Evolutionary conservation across 2,329 filamentous ascomycete genomes (phyloP).

Genomic region (Arthroderma sp.): DNA sequence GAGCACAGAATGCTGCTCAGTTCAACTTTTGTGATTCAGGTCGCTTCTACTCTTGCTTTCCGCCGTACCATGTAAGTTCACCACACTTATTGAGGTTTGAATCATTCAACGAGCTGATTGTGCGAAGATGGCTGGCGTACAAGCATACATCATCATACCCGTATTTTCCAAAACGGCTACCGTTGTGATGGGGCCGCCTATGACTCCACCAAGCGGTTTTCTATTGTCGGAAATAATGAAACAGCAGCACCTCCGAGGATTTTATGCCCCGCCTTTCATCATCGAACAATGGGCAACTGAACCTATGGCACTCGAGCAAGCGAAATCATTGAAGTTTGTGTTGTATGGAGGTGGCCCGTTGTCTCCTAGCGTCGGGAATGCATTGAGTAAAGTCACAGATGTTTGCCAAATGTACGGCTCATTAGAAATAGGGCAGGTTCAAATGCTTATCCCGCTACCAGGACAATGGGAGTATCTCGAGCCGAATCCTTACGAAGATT

Average conservation of each 20-base stretch:
- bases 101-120: not conserved
- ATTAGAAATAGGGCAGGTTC: not conserved
- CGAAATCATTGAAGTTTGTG: not conserved
- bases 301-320: not conserved
- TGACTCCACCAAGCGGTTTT: not conserved
- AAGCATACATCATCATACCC: not conserved
- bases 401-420: conserved; percentile 2
- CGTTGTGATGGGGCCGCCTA: not conserved
- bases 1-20: not conserved
- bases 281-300: not conserved
- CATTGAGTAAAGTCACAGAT: not conserved
- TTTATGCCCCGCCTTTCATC: not conserved
- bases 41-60: not conserved
- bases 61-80: not conserved
- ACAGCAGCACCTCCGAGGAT: not conserved
- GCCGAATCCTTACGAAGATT: not conserved
- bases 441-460: not conserved
- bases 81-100: not conserved
- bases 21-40: not conserved
- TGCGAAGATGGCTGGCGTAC: not conserved
- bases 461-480: conserved; percentile 1
- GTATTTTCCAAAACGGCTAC: not conserved
- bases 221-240: not conserved
- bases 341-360: not conserved
- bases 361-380: not conserved